Conservation (phyloP, 805 yeast genomes). For the Kazachstania psychrophila region DNA sequence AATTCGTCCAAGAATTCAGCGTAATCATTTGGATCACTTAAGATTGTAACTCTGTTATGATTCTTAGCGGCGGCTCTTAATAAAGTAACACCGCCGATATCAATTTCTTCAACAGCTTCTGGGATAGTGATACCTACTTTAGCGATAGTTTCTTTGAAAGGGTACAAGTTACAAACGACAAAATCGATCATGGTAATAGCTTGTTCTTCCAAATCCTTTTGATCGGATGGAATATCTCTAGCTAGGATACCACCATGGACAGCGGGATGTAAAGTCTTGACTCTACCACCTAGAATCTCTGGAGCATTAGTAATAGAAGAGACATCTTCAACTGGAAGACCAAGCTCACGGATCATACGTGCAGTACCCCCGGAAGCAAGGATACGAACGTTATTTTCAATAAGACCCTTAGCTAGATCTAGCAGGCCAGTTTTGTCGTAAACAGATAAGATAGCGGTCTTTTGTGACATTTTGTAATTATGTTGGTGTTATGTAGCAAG, state of each 20-base stretch:
- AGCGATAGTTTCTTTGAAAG: constrained; percentile 93
- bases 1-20: constrained; percentile 77
- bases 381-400: constrained; percentile 77
- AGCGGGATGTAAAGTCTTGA: constrained; percentile 95
- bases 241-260: constrained; percentile 97
- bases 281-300: constrained; percentile 97
- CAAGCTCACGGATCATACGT: constrained; percentile 85
- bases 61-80: constrained; percentile 98
- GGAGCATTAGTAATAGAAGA: constrained; percentile 94
- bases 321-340: constrained; percentile 95
- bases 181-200: constrained; percentile 90
- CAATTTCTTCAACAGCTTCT: constrained; percentile 97
- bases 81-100: constrained; percentile 94
- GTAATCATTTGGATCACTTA: constrained; percentile 90
- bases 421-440: constrained; percentile 94
- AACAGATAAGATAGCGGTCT: constrained; percentile 92
- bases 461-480: constrained; percentile 21
- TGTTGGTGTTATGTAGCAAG: not conserved
- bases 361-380: constrained; percentile 98
- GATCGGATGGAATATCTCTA: constrained; percentile 81
- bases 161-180: constrained; percentile 95
- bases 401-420: constrained; percentile 91
- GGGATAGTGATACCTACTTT: constrained; percentile 89
- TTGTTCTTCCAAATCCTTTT: constrained; percentile 75
- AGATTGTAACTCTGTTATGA: constrained; percentile 89